A percentile compares a stretch with the other conserved stretches of the same genome.
These are phyloP conservation scores for Fusarium domesticum DNA, from an alignment of 2,329 filamentous ascomycete species.

Conservation along the genomic window DNA sequence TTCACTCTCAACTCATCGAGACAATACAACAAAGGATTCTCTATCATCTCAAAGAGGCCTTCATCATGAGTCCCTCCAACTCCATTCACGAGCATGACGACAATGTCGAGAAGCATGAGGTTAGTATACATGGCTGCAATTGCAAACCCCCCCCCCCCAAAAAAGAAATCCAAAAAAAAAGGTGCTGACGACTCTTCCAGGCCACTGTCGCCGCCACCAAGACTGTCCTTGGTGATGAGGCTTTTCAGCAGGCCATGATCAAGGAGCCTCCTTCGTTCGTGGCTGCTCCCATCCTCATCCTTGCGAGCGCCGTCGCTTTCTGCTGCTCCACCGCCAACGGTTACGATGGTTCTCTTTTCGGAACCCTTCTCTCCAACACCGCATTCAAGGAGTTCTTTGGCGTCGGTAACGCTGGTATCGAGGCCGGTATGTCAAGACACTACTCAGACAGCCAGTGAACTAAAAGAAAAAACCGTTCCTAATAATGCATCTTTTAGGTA, in stretches of 20 bases:
- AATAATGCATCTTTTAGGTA: constrained; percentile 9
- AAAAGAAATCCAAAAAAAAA: no score
- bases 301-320: constrained; percentile 27
- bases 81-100: not conserved
- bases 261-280: constrained; percentile 29
- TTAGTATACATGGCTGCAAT: no score
- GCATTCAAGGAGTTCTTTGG: constrained; percentile 49
- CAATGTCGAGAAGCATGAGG: not conserved
- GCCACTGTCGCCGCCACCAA: constrained; percentile 14
- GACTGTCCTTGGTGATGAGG: constrained; percentile 26
- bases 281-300: constrained; percentile 17
- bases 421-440: constrained; percentile 11
- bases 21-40: not conserved
- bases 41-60: not conserved
- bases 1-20: not conserved
- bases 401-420: constrained; percentile 23
- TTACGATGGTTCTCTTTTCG: constrained; percentile 50
- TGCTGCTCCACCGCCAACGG: constrained; percentile 32
- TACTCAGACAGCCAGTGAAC: not conserved
- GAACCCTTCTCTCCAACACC: constrained; percentile 44
- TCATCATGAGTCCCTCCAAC: not conserved
- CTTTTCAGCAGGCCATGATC: constrained; percentile 30
- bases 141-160: no score
- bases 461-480: constrained; percentile 4
- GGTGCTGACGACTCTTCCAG: no score